Conservation (phyloP, 371 early-diverging fungal genomes). For the Encephalitozoon intestinalis region DNA sequence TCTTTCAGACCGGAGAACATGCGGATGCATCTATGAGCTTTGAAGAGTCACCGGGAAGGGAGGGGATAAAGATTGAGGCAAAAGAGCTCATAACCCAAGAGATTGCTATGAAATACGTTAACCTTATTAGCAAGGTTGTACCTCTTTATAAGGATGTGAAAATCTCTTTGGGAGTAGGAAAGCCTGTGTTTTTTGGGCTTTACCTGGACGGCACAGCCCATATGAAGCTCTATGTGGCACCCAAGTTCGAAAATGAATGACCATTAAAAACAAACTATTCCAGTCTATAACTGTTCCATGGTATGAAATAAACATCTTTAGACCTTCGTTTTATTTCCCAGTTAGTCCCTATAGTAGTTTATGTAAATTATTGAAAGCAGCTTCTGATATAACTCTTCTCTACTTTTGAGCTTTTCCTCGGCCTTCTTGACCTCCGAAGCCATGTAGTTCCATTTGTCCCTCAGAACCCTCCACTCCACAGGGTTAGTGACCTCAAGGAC, state of each 20-base stretch:
- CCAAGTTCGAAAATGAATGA: constrained; percentile 38
- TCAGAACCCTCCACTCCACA: neutral
- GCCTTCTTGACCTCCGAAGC: neutral
- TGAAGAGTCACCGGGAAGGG: neutral
- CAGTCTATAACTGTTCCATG: neutral
- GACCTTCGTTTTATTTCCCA: neutral
- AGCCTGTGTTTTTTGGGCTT: constrained; percentile 54
- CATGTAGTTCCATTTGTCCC: neutral
- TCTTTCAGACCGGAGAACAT: constrained; percentile 49
- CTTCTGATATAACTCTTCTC: neutral
- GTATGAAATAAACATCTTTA: neutral
- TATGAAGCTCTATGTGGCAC: constrained; percentile 54
- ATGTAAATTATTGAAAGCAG: neutral
- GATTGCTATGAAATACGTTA: constrained; percentile 58
- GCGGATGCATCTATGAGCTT: constrained; percentile 33
- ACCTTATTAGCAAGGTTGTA: constrained; percentile 40
- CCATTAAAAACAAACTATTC: neutral
- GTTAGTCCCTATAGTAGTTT: neutral
- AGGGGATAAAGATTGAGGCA: constrained; percentile 22
- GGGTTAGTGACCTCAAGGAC: neutral
- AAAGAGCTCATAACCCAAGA: constrained; percentile 25
- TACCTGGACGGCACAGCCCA: constrained; percentile 36
- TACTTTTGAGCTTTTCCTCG: neutral
- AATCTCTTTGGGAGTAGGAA: constrained; percentile 30
- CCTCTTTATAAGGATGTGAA: constrained; percentile 19